These are phyloP conservation scores for Dactylellina haptotyla DNA, from an alignment of 2,329 filamentous ascomycete species.

Conservation along the genomic window DNA sequence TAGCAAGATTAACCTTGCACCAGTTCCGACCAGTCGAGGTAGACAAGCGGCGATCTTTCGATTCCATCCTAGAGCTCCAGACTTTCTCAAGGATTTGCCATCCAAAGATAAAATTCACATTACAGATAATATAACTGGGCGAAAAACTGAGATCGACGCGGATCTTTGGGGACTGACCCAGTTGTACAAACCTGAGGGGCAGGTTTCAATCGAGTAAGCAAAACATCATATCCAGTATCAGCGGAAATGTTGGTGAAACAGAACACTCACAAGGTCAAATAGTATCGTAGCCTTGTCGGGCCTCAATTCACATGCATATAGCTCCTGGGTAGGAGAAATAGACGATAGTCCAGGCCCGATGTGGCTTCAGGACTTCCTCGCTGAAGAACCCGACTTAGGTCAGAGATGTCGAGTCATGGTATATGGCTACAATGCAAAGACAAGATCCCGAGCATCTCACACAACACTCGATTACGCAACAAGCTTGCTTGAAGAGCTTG, in stretches of 20 bases:
- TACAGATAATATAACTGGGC: background rate
- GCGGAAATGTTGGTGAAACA: background rate
- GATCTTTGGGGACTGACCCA: constrained; percentile 55
- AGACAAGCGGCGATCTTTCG: constrained; percentile 34
- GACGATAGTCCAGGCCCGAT: constrained; percentile 13
- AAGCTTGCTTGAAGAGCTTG: constrained; percentile 51
- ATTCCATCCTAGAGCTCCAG: constrained; percentile 4
- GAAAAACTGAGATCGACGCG: constrained; percentile 31
- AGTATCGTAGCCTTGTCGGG: constrained; percentile 55
- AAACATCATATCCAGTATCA: background rate
- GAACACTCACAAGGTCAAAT: background rate
- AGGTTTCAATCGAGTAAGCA: constrained; percentile 50
- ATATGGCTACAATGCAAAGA: constrained; percentile 55
- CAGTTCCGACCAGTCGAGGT: background rate
- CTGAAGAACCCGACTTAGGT: constrained; percentile 23
- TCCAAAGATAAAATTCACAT: constrained; percentile 2
- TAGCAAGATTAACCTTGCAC: constrained; percentile 24
- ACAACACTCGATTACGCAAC: constrained; percentile 41
- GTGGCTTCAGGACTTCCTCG: constrained; percentile 56
- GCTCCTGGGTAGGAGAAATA: constrained; percentile 47
- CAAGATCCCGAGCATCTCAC: constrained; percentile 14
- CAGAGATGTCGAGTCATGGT: constrained; percentile 53
- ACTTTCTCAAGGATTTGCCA: background rate
- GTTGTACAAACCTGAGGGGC: constrained; percentile 35
- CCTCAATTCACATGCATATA: constrained; percentile 55